Conservation (phyloP, 345 rosid species). For the Stellera chamaejasme region DNA sequence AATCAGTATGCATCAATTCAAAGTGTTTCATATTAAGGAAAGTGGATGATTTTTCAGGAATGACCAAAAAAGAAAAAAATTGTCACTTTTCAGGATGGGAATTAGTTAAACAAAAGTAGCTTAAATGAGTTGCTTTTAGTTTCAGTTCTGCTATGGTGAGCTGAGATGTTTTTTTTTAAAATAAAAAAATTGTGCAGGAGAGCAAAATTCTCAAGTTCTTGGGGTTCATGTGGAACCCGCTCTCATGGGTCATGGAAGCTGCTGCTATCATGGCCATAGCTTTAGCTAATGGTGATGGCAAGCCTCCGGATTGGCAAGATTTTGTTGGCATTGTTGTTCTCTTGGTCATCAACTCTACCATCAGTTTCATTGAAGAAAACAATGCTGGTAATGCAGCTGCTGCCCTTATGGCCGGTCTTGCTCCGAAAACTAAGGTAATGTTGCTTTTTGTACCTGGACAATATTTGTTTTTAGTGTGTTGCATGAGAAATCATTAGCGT, state of each 20-base stretch:
- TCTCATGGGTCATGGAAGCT: conserved; percentile 83
- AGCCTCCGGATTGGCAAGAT: conserved; percentile 69
- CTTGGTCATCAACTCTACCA: conserved; percentile 66
- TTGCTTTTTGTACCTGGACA: background rate
- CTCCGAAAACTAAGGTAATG: conserved; percentile 60
- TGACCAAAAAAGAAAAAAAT: too few species aligned
- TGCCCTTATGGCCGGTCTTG: conserved; percentile 67
- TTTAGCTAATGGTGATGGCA: conserved; percentile 51
- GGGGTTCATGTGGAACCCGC: conserved; percentile 85
- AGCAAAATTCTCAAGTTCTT: conserved; percentile 64
- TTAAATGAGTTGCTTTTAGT: too few species aligned
- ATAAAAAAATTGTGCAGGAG: conserved; percentile 33
- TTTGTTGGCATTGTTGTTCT: conserved; percentile 56
- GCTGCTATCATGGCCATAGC: conserved; percentile 82
- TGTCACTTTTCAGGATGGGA: too few species aligned
- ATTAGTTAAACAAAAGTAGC: too few species aligned
- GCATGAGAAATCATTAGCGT: too few species aligned
- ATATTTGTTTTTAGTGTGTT: background rate
- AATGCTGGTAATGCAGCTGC: conserved; percentile 84
- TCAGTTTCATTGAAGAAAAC: conserved; percentile 70
- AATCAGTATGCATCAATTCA: too few species aligned
- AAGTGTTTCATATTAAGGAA: too few species aligned
- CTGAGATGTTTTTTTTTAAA: background rate
- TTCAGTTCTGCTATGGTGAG: background rate
- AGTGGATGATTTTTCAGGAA: too few species aligned